A percentile compares a stretch with the other conserved stretches of the same genome.
Conservation (phyloP, 2,329 filamentous ascomycete species). For the Fusarium sp. region DNA sequence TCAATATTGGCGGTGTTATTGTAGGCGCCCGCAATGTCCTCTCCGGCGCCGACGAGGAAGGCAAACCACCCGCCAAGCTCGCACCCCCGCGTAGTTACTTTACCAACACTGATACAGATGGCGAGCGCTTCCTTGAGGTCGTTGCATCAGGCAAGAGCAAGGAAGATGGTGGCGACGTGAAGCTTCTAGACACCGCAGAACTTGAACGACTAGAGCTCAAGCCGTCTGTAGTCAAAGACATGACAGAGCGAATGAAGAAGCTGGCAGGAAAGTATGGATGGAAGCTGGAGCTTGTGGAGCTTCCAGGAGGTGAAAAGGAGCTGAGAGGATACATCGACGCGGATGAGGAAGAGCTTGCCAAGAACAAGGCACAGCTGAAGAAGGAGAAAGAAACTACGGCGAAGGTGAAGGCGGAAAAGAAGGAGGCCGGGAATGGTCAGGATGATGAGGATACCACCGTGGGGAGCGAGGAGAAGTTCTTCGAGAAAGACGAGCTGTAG, state of each 20-base stretch:
- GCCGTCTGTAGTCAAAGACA: constrained; percentile 74
- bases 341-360: constrained; percentile 56
- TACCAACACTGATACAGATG: constrained; percentile 41
- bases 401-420: constrained; percentile 49
- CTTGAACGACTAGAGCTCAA: constrained; percentile 76
- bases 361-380: constrained; percentile 38
- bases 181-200: constrained; percentile 73
- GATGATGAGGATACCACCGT: constrained; percentile 28
- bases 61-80: constrained; percentile 61
- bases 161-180: constrained; percentile 71
- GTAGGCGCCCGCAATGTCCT: constrained; percentile 65
- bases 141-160: constrained; percentile 61
- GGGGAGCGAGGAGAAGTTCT: constrained; percentile 30
- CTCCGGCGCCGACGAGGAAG: constrained; percentile 60
- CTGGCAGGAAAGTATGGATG: constrained; percentile 79
- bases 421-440: constrained; percentile 40
- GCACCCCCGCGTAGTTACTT: constrained; percentile 59
- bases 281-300: constrained; percentile 84
- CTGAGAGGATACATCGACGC: constrained; percentile 78
- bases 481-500: constrained; percentile 41
- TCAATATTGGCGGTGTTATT: constrained; percentile 66
- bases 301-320: constrained; percentile 68
- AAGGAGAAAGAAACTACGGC: constrained; percentile 25
- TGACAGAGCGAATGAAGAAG: constrained; percentile 76
- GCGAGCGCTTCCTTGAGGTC: constrained; percentile 56